Conservation (phyloP, 192 early-diverging fungal genomes). For the Rhizoclosmatium sp. region DNA sequence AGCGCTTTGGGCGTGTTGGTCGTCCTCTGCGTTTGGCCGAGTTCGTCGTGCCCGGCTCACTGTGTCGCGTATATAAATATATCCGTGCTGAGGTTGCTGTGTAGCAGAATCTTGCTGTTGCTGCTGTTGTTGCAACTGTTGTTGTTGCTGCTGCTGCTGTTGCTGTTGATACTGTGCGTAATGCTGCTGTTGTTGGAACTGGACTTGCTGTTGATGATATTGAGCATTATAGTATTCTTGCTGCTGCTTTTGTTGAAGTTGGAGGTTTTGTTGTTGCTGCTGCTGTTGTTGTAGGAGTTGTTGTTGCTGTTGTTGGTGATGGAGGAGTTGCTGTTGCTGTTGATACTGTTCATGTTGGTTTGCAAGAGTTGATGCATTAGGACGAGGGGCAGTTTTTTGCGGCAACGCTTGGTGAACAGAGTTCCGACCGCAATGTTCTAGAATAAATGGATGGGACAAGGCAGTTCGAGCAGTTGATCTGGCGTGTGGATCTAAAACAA, state of each 20-base stretch:
- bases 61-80: background rate
- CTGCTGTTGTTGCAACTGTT: conserved; percentile 1
- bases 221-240: background rate
- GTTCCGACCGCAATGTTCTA: conserved; percentile 64
- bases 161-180: background rate
- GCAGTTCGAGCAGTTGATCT: conserved; percentile 58
- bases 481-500: conserved; percentile 65
- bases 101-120: conserved; percentile 8
- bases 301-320: background rate
- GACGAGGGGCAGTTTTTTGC: conserved; percentile 5
- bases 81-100: conserved; percentile 7
- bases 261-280: background rate
- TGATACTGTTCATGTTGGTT: conserved; percentile 2
- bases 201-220: background rate
- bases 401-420: background rate
- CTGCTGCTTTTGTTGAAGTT: background rate
- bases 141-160: conserved; percentile 16
- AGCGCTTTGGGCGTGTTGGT: background rate
- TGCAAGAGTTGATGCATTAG: conserved; percentile 11
- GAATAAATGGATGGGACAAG: conserved; percentile 60
- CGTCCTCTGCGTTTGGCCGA: background rate
- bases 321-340: background rate
- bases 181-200: background rate
- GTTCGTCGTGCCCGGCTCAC: background rate
- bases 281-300: background rate